Percentiles rank a stretch among this genome's conserved stretches.
These are phyloP conservation scores for Chimonanthus praecox DNA, from an alignment of 164 flowering plant genomes.

Conservation along the genomic window DNA sequence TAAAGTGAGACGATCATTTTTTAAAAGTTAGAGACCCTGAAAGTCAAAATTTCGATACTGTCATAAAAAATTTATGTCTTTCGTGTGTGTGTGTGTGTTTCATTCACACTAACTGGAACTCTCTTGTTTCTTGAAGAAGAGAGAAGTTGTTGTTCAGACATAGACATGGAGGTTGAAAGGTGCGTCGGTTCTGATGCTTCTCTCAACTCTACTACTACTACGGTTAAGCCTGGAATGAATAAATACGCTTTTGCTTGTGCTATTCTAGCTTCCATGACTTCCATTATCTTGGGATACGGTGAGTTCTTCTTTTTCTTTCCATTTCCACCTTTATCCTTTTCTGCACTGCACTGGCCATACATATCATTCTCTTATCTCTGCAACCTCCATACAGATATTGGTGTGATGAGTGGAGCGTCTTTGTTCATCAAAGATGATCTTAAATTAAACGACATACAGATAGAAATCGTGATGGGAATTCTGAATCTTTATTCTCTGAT, in stretches of 20 bases:
- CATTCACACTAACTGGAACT: too few relatives aligned
- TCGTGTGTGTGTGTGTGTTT: too few relatives aligned
- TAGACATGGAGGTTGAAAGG: not conserved
- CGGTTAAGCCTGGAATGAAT: not conserved
- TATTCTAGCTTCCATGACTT: not conserved
- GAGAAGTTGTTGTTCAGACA: not conserved
- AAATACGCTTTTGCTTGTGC: conserved; percentile 14
- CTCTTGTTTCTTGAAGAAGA: too few relatives aligned
- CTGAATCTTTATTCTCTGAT: conserved; percentile 11
- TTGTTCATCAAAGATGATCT: conserved; percentile 12
- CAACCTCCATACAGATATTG: not conserved
- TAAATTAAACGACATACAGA: conserved; percentile 7
- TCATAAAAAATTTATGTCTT: too few relatives aligned
- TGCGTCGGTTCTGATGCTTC: not conserved
- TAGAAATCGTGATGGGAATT: conserved; percentile 9
- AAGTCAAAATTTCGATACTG: too few relatives aligned
- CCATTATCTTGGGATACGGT: conserved; percentile 12
- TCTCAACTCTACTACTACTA: not conserved
- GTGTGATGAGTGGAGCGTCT: not conserved
- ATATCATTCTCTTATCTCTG: not conserved
- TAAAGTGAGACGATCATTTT: too few relatives aligned
- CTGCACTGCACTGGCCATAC: not conserved
- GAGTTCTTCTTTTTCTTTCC: not conserved
- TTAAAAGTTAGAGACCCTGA: too few relatives aligned
- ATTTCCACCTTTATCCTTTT: not conserved